Base-by-base conservation (phyloP, 2,329 filamentous ascomycete species). In the Zymoseptoria crescenta region DNA sequence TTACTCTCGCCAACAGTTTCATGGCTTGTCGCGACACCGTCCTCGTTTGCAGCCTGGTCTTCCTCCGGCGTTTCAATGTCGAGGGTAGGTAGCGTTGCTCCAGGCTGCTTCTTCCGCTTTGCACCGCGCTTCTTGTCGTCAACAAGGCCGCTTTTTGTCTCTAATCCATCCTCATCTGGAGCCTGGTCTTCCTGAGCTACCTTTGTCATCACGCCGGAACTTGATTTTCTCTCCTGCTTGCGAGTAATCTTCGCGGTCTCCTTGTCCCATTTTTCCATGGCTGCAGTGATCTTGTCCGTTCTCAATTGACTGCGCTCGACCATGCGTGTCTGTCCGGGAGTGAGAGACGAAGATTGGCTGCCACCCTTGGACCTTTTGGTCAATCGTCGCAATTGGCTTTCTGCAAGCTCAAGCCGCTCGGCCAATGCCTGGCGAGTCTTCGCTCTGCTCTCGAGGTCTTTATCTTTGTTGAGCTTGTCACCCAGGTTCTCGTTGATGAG, bases 391-490 rank as follows among this genome's bases (percentile, higher is more conserved):
- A 45, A 4, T 16, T 45, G 35, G n/a, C 2, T 7, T 16, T 45
- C 35, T 45, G 35, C 35, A 45, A 45, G 35, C 35, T 45, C 35
- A 6, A 45, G 35, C 35, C 35, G 35, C 35, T 45, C 35, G 52
- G 55, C 57, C 52, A 62, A 35, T 54, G 52, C 57, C 51, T 54
- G 57, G 24, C 57, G 57, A 8, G 27, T 55, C 13, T 52, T 55
- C 57, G 48, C 57, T 57, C 41, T 49, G 56, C 54, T 16, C 56
- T 53, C 49, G 59, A 55, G 19, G 45, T 56, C 35, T 6, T 45
- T 45, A 3, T 5, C 35, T 16, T 45, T 45, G 13, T n/a, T 45
- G 4, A 2, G 1, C 35, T 45, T 45, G 35, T 16, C 35, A 16
- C 10, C 35, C 13, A 13, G 35, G 5, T 45, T 13, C 16, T 13